A percentile compares a stretch with the other conserved stretches of the same genome.
These are phyloP conservation scores for Peronospora destructor DNA, from an alignment of 352 stramenopile species.

Conservation along the genomic window DNA sequence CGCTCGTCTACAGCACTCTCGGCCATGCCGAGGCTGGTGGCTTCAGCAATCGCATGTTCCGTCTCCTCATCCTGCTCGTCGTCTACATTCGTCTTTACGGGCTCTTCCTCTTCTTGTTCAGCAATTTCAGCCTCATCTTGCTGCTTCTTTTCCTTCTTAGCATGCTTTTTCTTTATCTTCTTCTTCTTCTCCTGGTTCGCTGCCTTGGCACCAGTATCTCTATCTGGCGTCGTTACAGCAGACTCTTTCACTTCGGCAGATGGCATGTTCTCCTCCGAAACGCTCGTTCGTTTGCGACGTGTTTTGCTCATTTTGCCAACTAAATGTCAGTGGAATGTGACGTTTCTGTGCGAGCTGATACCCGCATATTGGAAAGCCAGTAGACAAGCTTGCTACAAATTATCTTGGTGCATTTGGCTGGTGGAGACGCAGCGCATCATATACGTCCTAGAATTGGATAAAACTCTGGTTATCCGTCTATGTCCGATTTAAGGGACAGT, in stretches of 20 bases:
- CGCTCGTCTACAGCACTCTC: slow-evolving; percentile 50
- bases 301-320: slow-evolving; percentile 35
- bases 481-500: slow-evolving; percentile 15
- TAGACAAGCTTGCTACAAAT: slow-evolving; percentile 13
- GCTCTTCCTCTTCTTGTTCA: slow-evolving; percentile 23
- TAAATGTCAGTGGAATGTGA: slow-evolving; percentile 22
- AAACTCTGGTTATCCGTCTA: slow-evolving; percentile 7
- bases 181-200: slow-evolving; percentile 26
- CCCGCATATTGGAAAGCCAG: slow-evolving; percentile 8
- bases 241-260: slow-evolving; percentile 12
- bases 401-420: slow-evolving; percentile 29
- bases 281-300: slow-evolving; percentile 17
- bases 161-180: slow-evolving; percentile 36
- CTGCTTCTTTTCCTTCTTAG: slow-evolving; percentile 23
- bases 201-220: not conserved
- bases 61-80: slow-evolving; percentile 55
- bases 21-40: slow-evolving; percentile 17
- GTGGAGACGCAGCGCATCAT: slow-evolving; percentile 28
- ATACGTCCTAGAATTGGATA: slow-evolving; percentile 19
- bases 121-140: slow-evolving; percentile 13
- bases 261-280: slow-evolving; percentile 14
- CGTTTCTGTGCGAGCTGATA: slow-evolving; percentile 26
- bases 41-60: slow-evolving; percentile 49
- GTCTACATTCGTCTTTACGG: slow-evolving; percentile 20
- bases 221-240: slow-evolving; percentile 11